phyloP scores from a whole-genome alignment of 345 rosid genomes.

The Ceriops tagal region DNA sequence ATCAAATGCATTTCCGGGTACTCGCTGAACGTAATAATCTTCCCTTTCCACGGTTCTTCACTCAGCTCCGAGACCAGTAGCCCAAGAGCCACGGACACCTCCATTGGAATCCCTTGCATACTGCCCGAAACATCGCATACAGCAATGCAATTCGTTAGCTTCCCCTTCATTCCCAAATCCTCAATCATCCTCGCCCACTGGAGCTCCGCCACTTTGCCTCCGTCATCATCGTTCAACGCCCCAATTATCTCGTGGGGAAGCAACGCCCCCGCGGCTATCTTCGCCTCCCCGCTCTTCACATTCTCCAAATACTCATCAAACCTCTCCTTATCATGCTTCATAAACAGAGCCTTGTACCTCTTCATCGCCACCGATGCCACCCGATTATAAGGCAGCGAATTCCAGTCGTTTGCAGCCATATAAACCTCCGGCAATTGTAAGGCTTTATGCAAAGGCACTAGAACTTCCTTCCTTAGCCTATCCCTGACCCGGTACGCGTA shows the following conservation, averaged over 20 bases:
- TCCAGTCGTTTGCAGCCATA: slow-evolving; percentile 49
- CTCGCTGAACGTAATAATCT: slow-evolving; percentile 47
- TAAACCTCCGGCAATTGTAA: slow-evolving; percentile 63
- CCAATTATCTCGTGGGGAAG: slow-evolving; percentile 61
- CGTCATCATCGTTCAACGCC: slow-evolving; percentile 30
- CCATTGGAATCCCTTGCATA: slow-evolving; percentile 45
- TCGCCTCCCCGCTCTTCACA: slow-evolving; percentile 44
- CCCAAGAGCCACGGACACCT: slow-evolving; percentile 55
- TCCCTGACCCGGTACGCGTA: slow-evolving; percentile 59
- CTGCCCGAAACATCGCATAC: slow-evolving; percentile 59
- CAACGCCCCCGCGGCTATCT: slow-evolving; percentile 54
- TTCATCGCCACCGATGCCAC: slow-evolving; percentile 67
- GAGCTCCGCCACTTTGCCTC: slow-evolving; percentile 53
- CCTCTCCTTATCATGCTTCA: slow-evolving; percentile 25
- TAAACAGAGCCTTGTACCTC: slow-evolving; percentile 20
- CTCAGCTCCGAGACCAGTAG: slow-evolving; percentile 48
- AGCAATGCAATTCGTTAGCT: slow-evolving; percentile 50
- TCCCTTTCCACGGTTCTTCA: slow-evolving; percentile 60
- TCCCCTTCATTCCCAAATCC: slow-evolving; percentile 43
- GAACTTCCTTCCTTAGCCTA: slow-evolving; percentile 48
- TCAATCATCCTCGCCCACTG: slow-evolving; percentile 60
- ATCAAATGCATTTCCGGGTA: slow-evolving; percentile 37
- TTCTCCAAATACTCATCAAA: slow-evolving; percentile 44
- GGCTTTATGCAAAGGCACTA: slow-evolving; percentile 49
- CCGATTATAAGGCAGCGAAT: slow-evolving; percentile 42